Conservation (phyloP, 2,329 filamentous ascomycete genomes). For the Fusarium sp. region DNA sequence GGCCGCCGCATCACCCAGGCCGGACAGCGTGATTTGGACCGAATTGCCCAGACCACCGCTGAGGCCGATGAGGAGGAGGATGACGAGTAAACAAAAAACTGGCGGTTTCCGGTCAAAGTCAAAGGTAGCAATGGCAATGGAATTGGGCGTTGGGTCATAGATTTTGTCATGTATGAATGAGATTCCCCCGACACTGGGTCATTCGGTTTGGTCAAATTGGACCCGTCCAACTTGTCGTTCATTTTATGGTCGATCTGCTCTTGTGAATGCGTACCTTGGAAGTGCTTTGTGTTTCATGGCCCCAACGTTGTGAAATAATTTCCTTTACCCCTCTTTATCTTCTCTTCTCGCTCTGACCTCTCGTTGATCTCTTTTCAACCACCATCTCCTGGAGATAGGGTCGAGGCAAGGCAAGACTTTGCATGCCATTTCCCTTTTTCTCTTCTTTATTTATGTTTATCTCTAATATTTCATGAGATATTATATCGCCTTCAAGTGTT, state of each 20-base stretch:
- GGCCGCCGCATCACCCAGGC: slow-evolving; percentile 97
- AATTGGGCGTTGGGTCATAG: slow-evolving; percentile 55
- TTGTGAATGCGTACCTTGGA: slow-evolving; percentile 11
- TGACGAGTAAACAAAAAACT: slow-evolving; percentile 68
- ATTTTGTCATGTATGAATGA: slow-evolving; percentile 54
- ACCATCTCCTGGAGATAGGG: neutral
- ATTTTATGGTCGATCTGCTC: slow-evolving; percentile 11
- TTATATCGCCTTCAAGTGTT: neutral
- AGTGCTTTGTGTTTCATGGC: neutral
- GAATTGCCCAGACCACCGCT: slow-evolving; percentile 83
- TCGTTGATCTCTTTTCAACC: neutral
- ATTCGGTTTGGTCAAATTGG: slow-evolving; percentile 49
- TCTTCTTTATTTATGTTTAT: neutral
- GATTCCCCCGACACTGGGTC: slow-evolving; percentile 50
- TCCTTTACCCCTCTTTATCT: neutral
- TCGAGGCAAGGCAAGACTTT: neutral
- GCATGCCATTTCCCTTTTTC: neutral
- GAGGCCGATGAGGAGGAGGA: slow-evolving; percentile 75
- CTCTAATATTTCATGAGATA: too few species aligned
- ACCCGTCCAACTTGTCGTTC: slow-evolving; percentile 44
- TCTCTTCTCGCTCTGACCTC: neutral
- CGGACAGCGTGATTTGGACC: slow-evolving; percentile 99
- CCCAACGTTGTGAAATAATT: neutral
- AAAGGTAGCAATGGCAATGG: slow-evolving; percentile 42
- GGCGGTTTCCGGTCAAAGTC: slow-evolving; percentile 32